Base-by-base conservation (phyloP, 1,284 basidiomycete genomes). In the Heimioporus retisporus region DNA sequence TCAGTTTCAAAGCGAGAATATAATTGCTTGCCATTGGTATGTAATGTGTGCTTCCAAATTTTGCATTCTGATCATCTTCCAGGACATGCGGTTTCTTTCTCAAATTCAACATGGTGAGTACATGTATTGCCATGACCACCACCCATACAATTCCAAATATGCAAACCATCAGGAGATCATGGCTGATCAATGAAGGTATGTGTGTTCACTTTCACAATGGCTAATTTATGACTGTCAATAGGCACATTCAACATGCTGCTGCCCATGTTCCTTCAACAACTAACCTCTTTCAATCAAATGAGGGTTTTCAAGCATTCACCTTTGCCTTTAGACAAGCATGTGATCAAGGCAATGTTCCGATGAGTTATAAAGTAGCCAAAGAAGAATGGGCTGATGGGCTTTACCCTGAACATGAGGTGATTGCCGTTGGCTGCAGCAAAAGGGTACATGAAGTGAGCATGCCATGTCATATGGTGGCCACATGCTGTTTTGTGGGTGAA, bases 61-160 rank as follows among this genome's bases (percentile, higher is more conserved):
- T 50, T 50, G 18, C 43, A 11, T 44, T 11, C 18, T 10, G 48
- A 40, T 40, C 1, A 40, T 59, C 2, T 7, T 10, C 55, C 42
- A 68, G 67, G 62, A 68, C 28, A 68, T 68, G 62, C 15, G 19
- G 8, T 67, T 67, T 50, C 48, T 68, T 1, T 68, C 59, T 11
- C n/a, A 25, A 1, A 6, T 59, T 1, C 51, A 59, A 10, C 59
- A 68, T 43, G 61, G 65, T 7, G 11, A n/a, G n/a, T 31, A 3
- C 59, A 62, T 35, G 15, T 15, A 4, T 46, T 58, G 28, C 35
- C 21, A 44, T 44, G 18, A 10, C 43, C 10, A 44, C 11, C 18
- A 44, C 11, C 43, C 43, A 11, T 44, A 18, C 43, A 44, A 18
- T 44, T n/a, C n/a, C n/a, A n/a, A n/a, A n/a, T n/a, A n/a, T n/a